Evolutionary conservation across 495 filamentous ascomycete genomes (phyloP), one percentile per base, ranked within the genome.

Genomic region (Penicillium pulvis): DNA sequence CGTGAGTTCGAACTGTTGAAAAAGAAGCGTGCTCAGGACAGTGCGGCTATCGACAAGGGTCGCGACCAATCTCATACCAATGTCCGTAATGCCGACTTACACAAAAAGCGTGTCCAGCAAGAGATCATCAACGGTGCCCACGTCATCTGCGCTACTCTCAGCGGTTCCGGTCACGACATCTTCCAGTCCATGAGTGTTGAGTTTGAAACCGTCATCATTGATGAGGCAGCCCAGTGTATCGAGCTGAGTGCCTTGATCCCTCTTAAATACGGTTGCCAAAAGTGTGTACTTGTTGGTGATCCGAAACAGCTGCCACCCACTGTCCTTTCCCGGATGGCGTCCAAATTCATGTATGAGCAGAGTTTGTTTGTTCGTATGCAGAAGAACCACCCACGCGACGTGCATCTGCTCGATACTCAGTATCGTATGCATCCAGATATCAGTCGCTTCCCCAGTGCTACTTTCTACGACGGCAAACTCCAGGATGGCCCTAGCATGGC

Each of bases 361-460:
- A 96, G 91, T 78, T 79, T 98, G 72, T 98, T 98, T 75, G 94
- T 97, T 43, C 87, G 94, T 30, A 98, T 98, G 95, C 93, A 97
- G 68, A 82, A 84, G 59, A 97, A 97, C 60, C 87, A 93, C 61
- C 88, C 91, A 2, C 78, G 87, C 42, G 88, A 95, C 62, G 88
- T 98, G n/a, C 93, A 98, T 73, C 81, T 98, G 36, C 84, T 98
- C 20, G 93, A 97, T 72, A 92, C 87, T 35, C 94, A 98, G 67
- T 98, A 98, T 69, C 94, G 94, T 76, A 98, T 98, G 94, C 94
- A 98, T 76, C 94, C 94, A 0, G 89, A 91, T 58, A 98, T 98
- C 71, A 95, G 90, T 71, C 65, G 66, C 35, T 98, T 96, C 73
- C 94, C 94, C 1, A 96, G 92, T 70, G 74, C 81, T 57, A 87